Conservation (phyloP, 805 yeast genomes). For the Wickerhamiella qilinensis region DNA sequence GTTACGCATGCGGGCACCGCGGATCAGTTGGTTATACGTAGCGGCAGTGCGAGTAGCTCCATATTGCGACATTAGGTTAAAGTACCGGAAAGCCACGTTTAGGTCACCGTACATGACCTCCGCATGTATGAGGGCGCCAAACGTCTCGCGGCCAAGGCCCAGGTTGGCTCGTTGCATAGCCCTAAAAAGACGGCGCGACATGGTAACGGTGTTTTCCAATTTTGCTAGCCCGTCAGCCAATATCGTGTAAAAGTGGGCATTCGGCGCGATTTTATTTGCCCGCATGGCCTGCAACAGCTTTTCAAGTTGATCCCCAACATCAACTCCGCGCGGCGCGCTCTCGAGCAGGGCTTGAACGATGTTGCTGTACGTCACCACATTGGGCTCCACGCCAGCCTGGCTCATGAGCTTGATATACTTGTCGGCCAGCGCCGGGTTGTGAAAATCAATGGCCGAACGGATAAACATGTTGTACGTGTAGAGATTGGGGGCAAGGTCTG, state of each 20-base stretch:
- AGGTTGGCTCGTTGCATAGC: constrained; percentile 23
- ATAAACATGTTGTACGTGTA: constrained; percentile 39
- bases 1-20: constrained; percentile 11
- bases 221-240: constrained; percentile 38
- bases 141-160: constrained; percentile 15
- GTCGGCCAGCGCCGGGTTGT: constrained; percentile 31
- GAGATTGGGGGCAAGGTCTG: constrained; percentile 27
- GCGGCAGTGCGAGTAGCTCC: constrained; percentile 17
- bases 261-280: constrained; percentile 24
- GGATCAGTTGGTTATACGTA: constrained; percentile 19
- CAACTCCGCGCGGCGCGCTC: constrained; percentile 27
- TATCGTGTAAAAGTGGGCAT: constrained; percentile 33
- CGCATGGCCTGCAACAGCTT: constrained; percentile 29
- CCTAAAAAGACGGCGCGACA: constrained; percentile 37
- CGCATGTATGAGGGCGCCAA: constrained; percentile 19
- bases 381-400: constrained; percentile 31
- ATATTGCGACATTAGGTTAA: constrained; percentile 12
- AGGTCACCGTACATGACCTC: constrained; percentile 17
- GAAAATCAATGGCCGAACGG: constrained; percentile 24
- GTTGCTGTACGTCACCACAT: constrained; percentile 46
- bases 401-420: constrained; percentile 33
- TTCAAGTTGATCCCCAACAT: constrained; percentile 25
- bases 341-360: constrained; percentile 40
- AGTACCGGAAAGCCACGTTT: constrained; percentile 11
- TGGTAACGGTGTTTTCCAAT: constrained; percentile 29